Evolutionary conservation across 1,284 basidiomycete species (phyloP), one percentile per base, ranked within the genome.

Genomic region (Leccinum subrobustum): DNA sequence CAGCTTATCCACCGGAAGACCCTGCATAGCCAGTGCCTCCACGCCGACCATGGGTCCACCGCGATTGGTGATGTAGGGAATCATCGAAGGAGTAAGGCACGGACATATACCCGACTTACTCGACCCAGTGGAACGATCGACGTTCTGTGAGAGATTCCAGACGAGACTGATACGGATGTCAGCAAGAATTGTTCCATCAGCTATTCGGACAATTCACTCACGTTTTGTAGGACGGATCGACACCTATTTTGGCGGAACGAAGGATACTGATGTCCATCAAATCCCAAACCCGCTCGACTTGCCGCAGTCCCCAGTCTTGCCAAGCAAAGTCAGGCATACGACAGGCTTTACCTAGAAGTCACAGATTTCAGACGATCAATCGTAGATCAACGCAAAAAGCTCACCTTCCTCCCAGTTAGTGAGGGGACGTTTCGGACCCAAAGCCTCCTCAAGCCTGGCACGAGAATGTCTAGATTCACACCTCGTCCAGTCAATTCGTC

Each of bases 101-200:
- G 93, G 93, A 61, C 90, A 93, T 52, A 96, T 91, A 7, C 95
- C 95, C 1, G 88, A 80, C 73, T 88, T 88, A 61, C 83, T 86
- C 0, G 91, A 89, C 4, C 91, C 92, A 44, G 89, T 93, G 48
- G 91, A 92, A 14, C 95, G 86, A 74, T 95, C 93, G 31, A 98
- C 96, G 67, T 98, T 98, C 75, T 98, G 95, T 4, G 93, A 96
- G n/a, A 98, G 81, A 75, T 98, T 98, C 96, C 95, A 98, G 1
- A 97, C 91, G 76, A 89, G 81, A 1, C 90, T 92, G 63, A 58
- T 57, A 31, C 20, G 58, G 23, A 58, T 56, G 54, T 75, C 6
- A 74, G 64, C 27, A 48, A 25, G 67, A 31, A 59, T 42, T 53
- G 54, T 62, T 27, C 6, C 44, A 54, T 16, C n/a, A n/a, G n/a